These are phyloP conservation scores for Claviceps fusiformis DNA, from an alignment of 2,329 filamentous ascomycete genomes.

Conservation along the genomic window DNA sequence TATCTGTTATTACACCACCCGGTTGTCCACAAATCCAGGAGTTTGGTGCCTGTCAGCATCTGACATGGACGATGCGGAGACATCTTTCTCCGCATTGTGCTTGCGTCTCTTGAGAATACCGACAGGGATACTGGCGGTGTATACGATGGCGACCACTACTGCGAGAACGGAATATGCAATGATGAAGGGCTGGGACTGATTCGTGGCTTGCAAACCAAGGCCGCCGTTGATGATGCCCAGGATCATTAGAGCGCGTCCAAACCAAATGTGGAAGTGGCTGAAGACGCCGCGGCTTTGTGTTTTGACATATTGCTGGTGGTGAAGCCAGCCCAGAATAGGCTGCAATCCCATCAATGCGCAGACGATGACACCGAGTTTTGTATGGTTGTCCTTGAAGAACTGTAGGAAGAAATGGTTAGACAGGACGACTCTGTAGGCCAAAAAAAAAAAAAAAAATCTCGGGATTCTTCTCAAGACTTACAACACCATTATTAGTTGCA, in stretches of 20 bases:
- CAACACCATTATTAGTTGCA: constrained; percentile 25
- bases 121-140: constrained; percentile 17
- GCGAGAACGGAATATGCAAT: constrained; percentile 45
- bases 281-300: constrained; percentile 33
- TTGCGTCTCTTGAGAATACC: not conserved
- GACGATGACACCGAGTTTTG: constrained; percentile 41
- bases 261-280: constrained; percentile 49
- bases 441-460: not conserved
- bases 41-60: not conserved
- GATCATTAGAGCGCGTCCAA: constrained; percentile 42
- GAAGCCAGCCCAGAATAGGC: constrained; percentile 41
- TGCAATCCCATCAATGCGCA: constrained; percentile 41
- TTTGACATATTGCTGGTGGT: constrained; percentile 41
- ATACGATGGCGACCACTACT: constrained; percentile 32
- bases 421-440: no score
- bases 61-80: not conserved
- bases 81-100: not conserved
- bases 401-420: constrained; percentile 14
- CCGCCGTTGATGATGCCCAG: constrained; percentile 52
- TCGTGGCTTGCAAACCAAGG: constrained; percentile 39
- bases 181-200: constrained; percentile 26
- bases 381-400: constrained; percentile 41
- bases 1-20: not conserved
- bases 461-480: constrained; percentile 19
- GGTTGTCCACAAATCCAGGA: not conserved